Evolutionary conservation across 2,329 filamentous ascomycete genomes (phyloP).

Genomic region (Pyricularia grisea): DNA sequence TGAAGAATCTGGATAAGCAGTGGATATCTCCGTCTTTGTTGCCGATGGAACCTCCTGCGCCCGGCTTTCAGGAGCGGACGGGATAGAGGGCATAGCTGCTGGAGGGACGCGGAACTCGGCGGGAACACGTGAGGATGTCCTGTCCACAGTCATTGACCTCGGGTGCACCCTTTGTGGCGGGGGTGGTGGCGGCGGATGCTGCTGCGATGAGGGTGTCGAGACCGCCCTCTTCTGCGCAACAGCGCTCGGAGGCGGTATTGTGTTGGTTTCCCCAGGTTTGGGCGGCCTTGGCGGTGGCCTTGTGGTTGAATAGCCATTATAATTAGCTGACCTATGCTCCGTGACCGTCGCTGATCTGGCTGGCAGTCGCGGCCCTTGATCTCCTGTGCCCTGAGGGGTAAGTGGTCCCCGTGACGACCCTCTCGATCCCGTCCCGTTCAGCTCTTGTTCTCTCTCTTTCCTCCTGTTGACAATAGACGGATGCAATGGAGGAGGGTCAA

Average conservation of each 20-base stretch:
- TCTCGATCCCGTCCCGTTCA: slow-evolving; percentile 22
- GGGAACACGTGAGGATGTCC: slow-evolving; percentile 26
- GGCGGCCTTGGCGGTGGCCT: slow-evolving; percentile 10
- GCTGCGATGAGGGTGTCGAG: slow-evolving; percentile 35
- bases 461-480: slow-evolving; percentile 34
- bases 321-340: slow-evolving; percentile 18
- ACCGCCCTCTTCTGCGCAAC: slow-evolving; percentile 29
- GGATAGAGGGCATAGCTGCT: slow-evolving; percentile 1
- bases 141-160: slow-evolving; percentile 41
- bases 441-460: slow-evolving; percentile 33
- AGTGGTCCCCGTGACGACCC: slow-evolving; percentile 20
- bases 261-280: slow-evolving; percentile 17
- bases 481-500: slow-evolving; percentile 45
- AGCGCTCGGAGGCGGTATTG: not conserved
- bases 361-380: slow-evolving; percentile 38
- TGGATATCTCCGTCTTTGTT: slow-evolving; percentile 40
- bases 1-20: slow-evolving; percentile 74
- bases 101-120: slow-evolving; percentile 24
- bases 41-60: slow-evolving; percentile 6
- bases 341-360: slow-evolving; percentile 31
- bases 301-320: slow-evolving; percentile 7
- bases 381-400: slow-evolving; percentile 30
- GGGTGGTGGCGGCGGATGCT: slow-evolving; percentile 27
- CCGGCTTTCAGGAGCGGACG: not conserved
- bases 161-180: slow-evolving; percentile 32